These are phyloP conservation scores for Amanita molliuscula DNA, from an alignment of 768 basidiomycete species.

Conservation along the genomic window DNA sequence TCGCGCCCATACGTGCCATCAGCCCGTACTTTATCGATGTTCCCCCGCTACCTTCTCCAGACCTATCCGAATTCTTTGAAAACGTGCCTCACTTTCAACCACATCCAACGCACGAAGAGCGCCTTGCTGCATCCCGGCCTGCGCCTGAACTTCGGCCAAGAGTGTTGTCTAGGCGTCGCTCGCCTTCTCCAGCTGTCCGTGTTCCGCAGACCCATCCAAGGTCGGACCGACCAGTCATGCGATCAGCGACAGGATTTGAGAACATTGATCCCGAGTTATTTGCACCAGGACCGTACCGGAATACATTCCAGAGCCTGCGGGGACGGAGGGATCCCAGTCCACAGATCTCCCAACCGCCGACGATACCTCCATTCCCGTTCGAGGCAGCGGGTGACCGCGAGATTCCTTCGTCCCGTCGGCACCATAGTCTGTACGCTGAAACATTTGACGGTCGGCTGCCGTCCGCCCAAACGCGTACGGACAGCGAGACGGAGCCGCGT, in stretches of 20 bases:
- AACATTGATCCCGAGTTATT: constrained; percentile 25
- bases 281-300: constrained; percentile 37
- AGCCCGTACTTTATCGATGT: constrained; percentile 9
- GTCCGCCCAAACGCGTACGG: not conserved
- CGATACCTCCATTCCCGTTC: constrained; percentile 29
- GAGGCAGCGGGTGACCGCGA: constrained; percentile 13
- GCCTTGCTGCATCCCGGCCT: not conserved
- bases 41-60: constrained; percentile 21
- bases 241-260: constrained; percentile 6
- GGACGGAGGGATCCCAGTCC: constrained; percentile 6
- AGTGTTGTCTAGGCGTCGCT: not conserved
- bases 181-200: not conserved
- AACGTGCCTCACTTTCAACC: constrained; percentile 9
- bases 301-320: constrained; percentile 30
- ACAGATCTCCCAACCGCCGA: constrained; percentile 16
- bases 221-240: not conserved
- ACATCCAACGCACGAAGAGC: not conserved
- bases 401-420: not conserved
- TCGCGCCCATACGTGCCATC: not conserved
- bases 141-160: not conserved
- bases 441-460: not conserved
- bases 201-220: not conserved
- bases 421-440: not conserved
- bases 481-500: not conserved
- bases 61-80: constrained; percentile 18